A percentile compares a stretch with the other conserved stretches of the same genome.
These are phyloP conservation scores for Boletellus ananiceps DNA, from an alignment of 768 basidiomycete genomes.

Conservation along the genomic window DNA sequence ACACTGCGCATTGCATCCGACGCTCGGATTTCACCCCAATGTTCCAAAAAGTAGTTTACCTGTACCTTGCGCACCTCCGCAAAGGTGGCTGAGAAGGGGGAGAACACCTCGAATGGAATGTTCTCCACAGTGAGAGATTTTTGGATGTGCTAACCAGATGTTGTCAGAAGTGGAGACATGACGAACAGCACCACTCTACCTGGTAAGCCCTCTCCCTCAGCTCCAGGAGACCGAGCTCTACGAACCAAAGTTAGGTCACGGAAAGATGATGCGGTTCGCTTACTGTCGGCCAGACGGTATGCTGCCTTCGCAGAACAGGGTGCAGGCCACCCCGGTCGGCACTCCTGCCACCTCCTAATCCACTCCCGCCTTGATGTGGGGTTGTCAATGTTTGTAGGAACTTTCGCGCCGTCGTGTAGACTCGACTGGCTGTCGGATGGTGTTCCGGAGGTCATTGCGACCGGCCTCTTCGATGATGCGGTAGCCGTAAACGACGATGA, in stretches of 20 bases:
- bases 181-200: conserved; percentile 14
- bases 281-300: conserved; percentile 80
- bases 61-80: conserved; percentile 80
- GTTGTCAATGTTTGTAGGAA: conserved; percentile 12
- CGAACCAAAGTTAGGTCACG: background rate
- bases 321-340: conserved; percentile 57
- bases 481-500: conserved; percentile 56
- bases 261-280: conserved; percentile 23
- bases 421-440: conserved; percentile 36
- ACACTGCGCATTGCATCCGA: conserved; percentile 80
- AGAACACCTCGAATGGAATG: conserved; percentile 83
- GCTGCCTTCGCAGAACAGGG: conserved; percentile 82
- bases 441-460: conserved; percentile 12
- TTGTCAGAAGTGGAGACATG: conserved; percentile 1
- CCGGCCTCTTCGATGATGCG: conserved; percentile 17
- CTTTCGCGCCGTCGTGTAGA: conserved; percentile 21
- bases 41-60: conserved; percentile 71
- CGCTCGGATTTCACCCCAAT: conserved; percentile 80
- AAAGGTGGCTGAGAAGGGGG: conserved; percentile 77
- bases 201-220: conserved; percentile 70
- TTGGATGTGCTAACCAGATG: conserved; percentile 56
- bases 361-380: conserved; percentile 55
- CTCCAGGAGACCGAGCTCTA: conserved; percentile 69
- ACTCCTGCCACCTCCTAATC: conserved; percentile 64
- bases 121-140: conserved; percentile 73